A percentile compares a stretch with the other conserved stretches of the same genome.
Evolutionary conservation across 805 yeast species (phyloP).

Genomic region (Pichia kluyveri): DNA sequence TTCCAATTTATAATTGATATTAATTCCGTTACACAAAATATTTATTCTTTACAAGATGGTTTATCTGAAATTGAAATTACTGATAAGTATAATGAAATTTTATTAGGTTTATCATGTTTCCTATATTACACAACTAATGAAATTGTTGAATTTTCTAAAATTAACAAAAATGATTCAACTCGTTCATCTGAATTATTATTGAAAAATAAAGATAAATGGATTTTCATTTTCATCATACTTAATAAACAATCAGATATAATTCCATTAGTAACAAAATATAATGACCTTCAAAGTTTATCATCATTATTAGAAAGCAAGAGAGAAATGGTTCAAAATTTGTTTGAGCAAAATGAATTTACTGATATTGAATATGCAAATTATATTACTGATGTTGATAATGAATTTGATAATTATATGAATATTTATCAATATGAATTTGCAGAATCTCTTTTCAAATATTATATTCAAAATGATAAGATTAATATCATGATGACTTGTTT

Average conservation of each 20-base stretch:
- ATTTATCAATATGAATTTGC: slow-evolving; percentile 67
- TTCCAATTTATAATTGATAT: slow-evolving; percentile 12
- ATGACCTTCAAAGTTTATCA: slow-evolving; percentile 58
- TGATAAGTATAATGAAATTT: slow-evolving; percentile 9
- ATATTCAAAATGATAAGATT: slow-evolving; percentile 42
- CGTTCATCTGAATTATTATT: slow-evolving; percentile 6
- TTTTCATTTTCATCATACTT: slow-evolving; percentile 41
- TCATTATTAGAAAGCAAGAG: slow-evolving; percentile 40
- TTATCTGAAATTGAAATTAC: not conserved
- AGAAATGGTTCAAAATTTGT: slow-evolving; percentile 21
- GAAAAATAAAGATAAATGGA: slow-evolving; percentile 40
- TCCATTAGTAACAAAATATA: slow-evolving; percentile 53
- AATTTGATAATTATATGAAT: slow-evolving; percentile 44
- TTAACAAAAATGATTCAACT: no score
- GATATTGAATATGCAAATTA: slow-evolving; percentile 14
- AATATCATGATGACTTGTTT: slow-evolving; percentile 49
- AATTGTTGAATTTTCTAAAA: not conserved
- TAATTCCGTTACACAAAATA: slow-evolving; percentile 13
- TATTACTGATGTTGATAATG: slow-evolving; percentile 12
- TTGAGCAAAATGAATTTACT: slow-evolving; percentile 13
- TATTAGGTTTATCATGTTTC: slow-evolving; percentile 16
- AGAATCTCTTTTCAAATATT: slow-evolving; percentile 47
- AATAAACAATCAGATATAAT: slow-evolving; percentile 47
- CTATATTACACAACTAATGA: slow-evolving; percentile 18
- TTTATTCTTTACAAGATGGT: slow-evolving; percentile 1